Conservation (phyloP, 257 asterid genomes). For the Lavandula angustifolia region DNA sequence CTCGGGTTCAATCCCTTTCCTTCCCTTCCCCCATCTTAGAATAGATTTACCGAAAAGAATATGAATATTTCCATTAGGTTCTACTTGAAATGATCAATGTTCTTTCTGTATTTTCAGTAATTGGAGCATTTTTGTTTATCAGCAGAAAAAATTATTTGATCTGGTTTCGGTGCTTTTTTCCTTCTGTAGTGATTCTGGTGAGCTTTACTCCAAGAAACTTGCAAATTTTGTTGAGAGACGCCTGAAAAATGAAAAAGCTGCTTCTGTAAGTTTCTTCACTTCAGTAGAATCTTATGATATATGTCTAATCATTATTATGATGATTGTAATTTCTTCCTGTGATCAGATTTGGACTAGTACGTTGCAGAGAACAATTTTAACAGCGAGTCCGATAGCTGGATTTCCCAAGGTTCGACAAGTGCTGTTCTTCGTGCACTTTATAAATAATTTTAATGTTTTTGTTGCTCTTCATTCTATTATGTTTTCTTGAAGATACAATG, state of each 20-base stretch:
- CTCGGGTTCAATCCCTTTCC: too few species aligned
- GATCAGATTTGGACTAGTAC: constrained; percentile 99
- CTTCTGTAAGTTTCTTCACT: constrained; percentile 71
- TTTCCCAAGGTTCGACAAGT: constrained; percentile 80
- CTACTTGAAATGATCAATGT: not conserved
- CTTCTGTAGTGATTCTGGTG: constrained; percentile 80
- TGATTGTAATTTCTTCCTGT: constrained; percentile 30
- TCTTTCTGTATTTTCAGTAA: constrained; percentile 20
- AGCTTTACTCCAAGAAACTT: constrained; percentile 85
- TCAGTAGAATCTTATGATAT: constrained; percentile 2
- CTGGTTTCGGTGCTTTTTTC: constrained; percentile 20
- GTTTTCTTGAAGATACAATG: constrained; percentile 77
- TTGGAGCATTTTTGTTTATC: not conserved
- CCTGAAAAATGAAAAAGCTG: constrained; percentile 92
- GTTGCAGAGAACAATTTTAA: constrained; percentile 89
- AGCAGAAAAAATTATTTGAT: constrained; percentile 5
- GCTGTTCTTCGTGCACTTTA: constrained; percentile 13
- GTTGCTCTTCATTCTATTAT: constrained; percentile 20
- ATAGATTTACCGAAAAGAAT: too few species aligned
- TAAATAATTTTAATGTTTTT: too few species aligned
- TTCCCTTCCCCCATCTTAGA: too few species aligned
- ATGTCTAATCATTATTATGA: constrained; percentile 8
- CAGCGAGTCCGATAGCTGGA: constrained; percentile 83
- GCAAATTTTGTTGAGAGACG: constrained; percentile 93
- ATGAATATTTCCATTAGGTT: not conserved